Evolutionary conservation across 202 grass and related monocot species (phyloP).

Genomic region (Cymbopogon flexuosus): DNA sequence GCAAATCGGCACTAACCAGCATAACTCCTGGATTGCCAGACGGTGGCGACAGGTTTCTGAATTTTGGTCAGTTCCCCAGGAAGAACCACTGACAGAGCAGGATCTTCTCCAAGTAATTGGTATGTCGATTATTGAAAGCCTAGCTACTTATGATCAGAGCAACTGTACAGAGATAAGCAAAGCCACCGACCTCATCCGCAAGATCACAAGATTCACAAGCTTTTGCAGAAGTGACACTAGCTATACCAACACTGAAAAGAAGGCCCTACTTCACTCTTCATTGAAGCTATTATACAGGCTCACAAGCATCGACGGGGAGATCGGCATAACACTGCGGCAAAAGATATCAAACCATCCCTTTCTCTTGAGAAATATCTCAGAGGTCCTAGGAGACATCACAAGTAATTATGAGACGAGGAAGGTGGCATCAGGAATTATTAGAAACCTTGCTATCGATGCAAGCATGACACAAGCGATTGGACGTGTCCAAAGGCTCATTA

Average conservation of each 20-base stretch:
- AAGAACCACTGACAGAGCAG: background rate
- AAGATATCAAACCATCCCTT: background rate
- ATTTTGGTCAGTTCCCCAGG: background rate
- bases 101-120: background rate
- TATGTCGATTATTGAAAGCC: background rate
- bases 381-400: background rate
- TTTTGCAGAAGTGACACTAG: background rate
- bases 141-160: background rate
- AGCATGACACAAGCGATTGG: background rate
- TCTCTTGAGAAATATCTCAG: background rate
- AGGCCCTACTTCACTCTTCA: background rate
- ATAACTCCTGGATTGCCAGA: background rate
- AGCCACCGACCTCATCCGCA: background rate
- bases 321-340: background rate
- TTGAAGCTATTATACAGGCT: background rate
- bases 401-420: background rate
- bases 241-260: background rate
- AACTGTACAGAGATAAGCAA: slow-evolving; percentile 22
- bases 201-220: slow-evolving; percentile 10
- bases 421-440: background rate
- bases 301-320: background rate
- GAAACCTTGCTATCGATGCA: slow-evolving; percentile 6
- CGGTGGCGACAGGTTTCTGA: background rate
- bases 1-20: too few species aligned
- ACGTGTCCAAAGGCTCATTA: background rate